Percentiles rank a stretch among this genome's conserved stretches.
Evolutionary conservation across 2,329 filamentous ascomycete genomes (phyloP).

Genomic region (Diaporthe nobilis): DNA sequence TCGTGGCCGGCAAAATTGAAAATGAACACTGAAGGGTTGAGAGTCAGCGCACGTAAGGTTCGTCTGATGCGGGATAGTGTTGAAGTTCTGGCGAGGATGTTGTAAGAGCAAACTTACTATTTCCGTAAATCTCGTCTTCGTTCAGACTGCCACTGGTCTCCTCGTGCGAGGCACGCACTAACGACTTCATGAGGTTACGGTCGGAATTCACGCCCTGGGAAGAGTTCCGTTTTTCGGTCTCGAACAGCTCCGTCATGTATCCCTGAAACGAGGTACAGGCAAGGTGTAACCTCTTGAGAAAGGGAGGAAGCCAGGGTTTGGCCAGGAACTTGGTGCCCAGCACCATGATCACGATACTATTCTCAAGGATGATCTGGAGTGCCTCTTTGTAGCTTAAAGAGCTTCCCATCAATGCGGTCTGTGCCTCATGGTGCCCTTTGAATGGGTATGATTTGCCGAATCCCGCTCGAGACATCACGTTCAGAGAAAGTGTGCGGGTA

Average conservation of each 20-base stretch:
- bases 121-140: constrained; percentile 62
- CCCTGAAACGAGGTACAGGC: constrained; percentile 48
- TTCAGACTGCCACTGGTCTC: constrained; percentile 46
- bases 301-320: constrained; percentile 66
- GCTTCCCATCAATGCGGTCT: constrained; percentile 29
- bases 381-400: constrained; percentile 48
- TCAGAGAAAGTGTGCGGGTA: constrained; percentile 47
- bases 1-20: constrained; percentile 67
- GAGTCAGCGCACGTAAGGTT: background rate
- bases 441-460: constrained; percentile 51
- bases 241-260: constrained; percentile 50
- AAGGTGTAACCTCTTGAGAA: constrained; percentile 44
- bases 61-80: background rate
- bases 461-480: constrained; percentile 49
- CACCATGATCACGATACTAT: constrained; percentile 49
- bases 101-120: constrained; percentile 44
- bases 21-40: constrained; percentile 52
- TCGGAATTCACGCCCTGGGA: background rate
- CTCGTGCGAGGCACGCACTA: constrained; percentile 32
- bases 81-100: background rate
- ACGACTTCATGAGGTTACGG: constrained; percentile 22
- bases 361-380: constrained; percentile 49
- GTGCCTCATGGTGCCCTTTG: constrained; percentile 46
- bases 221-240: constrained; percentile 46
- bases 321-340: constrained; percentile 47